Evolutionary conservation across 306 rosid genomes (phyloP), one percentile per base, ranked within the genome.

Genomic region (Trifolium repens): DNA sequence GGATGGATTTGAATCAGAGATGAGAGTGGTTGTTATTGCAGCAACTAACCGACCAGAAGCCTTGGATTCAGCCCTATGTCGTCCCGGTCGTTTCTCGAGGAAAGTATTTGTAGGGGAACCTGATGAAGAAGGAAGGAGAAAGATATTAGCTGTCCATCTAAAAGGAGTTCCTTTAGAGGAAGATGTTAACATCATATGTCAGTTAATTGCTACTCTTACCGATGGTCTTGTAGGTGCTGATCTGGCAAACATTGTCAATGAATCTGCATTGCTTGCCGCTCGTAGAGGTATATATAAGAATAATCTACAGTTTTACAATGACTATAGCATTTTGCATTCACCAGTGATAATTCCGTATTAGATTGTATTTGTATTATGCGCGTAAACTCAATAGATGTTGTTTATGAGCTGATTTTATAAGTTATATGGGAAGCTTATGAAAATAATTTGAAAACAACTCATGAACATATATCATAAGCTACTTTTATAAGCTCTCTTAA

Each of bases 81-180:
- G 99, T 70, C 96, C 99, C 3, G 97, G 97, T 55, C 94, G 97
- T 81, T 94, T 94, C 88, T 94, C 99, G 2, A 92, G 99, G 80
- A 94, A 90, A 84, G 91, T 94, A 42, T 83, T 76, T 14, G 99
- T 94, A 5, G 97, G 96, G 69, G 96, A 94, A 82, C 99, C 99
- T 1, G 89, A 91, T 75, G 96, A 90, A 83, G 96, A 87, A 69
- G 99, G 97, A 67, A 90, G 99, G 92, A 88, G 90, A 84, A 94
- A 83, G 79, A 94, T 94, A 50, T 77, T 94, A 86, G 96, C 91
- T 42, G 96, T 92, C 59, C 99, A 94, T 90, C 90, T 94, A 75
- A 86, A 94, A 85, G 96, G 91, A 55, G 91, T 90, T 81, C 96
- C 97, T 15, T 81, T 94, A 66, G 96, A 92, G 82, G 99, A 92